Evolutionary conservation across 163 green algal species (phyloP).

Genomic region (Scenedesmus sp.): DNA sequence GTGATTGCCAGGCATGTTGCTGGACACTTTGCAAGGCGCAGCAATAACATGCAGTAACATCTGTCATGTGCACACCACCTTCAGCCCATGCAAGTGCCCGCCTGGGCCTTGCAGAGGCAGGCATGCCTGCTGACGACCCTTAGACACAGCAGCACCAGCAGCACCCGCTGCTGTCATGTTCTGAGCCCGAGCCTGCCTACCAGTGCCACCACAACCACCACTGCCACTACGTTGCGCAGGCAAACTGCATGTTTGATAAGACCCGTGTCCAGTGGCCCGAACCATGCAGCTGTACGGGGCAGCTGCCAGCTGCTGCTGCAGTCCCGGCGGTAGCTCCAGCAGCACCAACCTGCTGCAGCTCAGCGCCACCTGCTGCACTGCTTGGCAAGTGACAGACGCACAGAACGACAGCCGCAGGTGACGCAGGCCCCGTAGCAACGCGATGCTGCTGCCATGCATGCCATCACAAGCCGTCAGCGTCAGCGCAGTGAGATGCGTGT

Average conservation of each 20-base stretch:
- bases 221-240: not conserved
- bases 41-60: no score
- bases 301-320: slow-evolving; percentile 13
- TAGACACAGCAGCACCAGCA: not conserved
- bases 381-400: not conserved
- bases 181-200: not conserved
- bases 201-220: not conserved
- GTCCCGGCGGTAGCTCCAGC: slow-evolving; percentile 5
- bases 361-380: slow-evolving; percentile 28
- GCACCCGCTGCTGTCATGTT: not conserved
- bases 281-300: not conserved
- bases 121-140: not conserved
- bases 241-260: no score
- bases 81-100: slow-evolving; percentile 25
- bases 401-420: slow-evolving; percentile 34
- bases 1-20: not conserved
- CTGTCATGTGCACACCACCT: not conserved
- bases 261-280: not conserved
- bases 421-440: not conserved
- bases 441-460: not conserved
- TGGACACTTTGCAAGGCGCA: no score
- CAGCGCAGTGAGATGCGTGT: not conserved
- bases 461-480: slow-evolving; percentile 17
- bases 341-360: slow-evolving; percentile 9
- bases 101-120: slow-evolving; percentile 14